Evolutionary conservation across 2,329 filamentous ascomycete species (phyloP), one percentile per base, ranked within the genome.

Genomic region (Xylaria sp.): DNA sequence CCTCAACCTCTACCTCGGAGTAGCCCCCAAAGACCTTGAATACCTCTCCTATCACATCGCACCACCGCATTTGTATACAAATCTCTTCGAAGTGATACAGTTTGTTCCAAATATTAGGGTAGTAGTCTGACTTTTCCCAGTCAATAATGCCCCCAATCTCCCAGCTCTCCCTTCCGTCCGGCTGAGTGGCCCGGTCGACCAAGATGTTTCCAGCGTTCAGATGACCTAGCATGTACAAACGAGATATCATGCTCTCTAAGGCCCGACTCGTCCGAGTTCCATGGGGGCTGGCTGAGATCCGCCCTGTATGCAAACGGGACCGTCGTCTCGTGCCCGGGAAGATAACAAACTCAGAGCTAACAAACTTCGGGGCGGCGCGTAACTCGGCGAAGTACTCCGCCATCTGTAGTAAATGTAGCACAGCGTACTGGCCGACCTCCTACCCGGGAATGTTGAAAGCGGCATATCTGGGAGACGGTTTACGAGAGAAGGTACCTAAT

Each of bases 161-260:
- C 66, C 65, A 69, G 39, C 52, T 56, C 8, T 53, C 62, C 40
- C 50, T 62, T 29, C 65, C 64, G 48, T 69, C 66, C 2, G 43
- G 17, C 11, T 56, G 48, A 1, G 24, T 38, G 16, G 57, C 44
- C 29, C 48, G 46, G 16, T 65, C 61, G 16, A 73, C 61, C 16
- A 72, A 46, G 19, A 73, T 72, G 41, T 72, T 74, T 6, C 66
- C 60, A 1, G 66, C 58, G 40, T 70, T 71, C 5, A 73, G 61
- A 44, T 72, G n/a, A n/a, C n/a, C n/a, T 69, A 1, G 66, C 68
- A 48, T 72, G 69, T 3, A 70, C 70, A 22, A 73, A 73, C 6
- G 69, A 57, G 16, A 69, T 66, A 19, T 54, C 51, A 47, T 72
- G 66, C 9, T 65, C 64, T 2, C 61, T 60, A 2, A 66, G 64